Base-by-base conservation (phyloP, 2,329 filamentous ascomycete genomes). In the Parascedosporium putredinis region DNA sequence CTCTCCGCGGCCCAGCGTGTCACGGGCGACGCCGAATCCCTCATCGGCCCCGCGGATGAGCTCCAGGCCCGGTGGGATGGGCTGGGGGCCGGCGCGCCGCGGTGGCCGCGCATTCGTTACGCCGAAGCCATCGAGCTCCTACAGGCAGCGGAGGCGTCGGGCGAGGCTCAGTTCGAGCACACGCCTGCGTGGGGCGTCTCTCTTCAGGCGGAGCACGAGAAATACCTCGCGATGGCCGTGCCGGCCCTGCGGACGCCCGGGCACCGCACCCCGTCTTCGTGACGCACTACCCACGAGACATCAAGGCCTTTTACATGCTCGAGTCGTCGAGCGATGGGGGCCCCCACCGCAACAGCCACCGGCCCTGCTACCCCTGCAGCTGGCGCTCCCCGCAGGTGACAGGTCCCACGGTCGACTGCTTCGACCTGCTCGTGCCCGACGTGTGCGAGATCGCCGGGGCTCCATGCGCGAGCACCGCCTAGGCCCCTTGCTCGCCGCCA, bases 141-240 rank as follows among this genome's bases (percentile, higher is more conserved):
- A 16, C 68, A 81, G 59, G 64, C 75, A 24, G 78, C 84, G 14
- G 70, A 75, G 42, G 49, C 47, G 22, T 16, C 29, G 2, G 43
- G 38, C 27, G n/a, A 23, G 10, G 62, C 71, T 27, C 64, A 73
- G 5, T 96, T 97, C 59, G 71, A 79, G 46, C 78, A 84, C 61
- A 67, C 71, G 44, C 87, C 88, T 3, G 69, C 70, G 2, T 93
- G 88, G 82, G 78, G 82, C 29, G 70, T 73, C 24, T 86, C 86
- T 18, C 74, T 98, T 25, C 87, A 93, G 59, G 84, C 90, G 2
- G 91, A 97, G 64, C 93, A 98, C 67, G 93, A 98, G 68, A 88
- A 82, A 62, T 95, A 83, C 63, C 75, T 98, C 49, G 89, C 93
- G 45, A 73, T 79, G 49, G 70, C 70, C 23, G 61, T 91, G 42